Percentiles rank a stretch among this genome's conserved stretches.
Conservation (phyloP, 192 early-diverging fungal genomes). For the Physocladia obscura region DNA sequence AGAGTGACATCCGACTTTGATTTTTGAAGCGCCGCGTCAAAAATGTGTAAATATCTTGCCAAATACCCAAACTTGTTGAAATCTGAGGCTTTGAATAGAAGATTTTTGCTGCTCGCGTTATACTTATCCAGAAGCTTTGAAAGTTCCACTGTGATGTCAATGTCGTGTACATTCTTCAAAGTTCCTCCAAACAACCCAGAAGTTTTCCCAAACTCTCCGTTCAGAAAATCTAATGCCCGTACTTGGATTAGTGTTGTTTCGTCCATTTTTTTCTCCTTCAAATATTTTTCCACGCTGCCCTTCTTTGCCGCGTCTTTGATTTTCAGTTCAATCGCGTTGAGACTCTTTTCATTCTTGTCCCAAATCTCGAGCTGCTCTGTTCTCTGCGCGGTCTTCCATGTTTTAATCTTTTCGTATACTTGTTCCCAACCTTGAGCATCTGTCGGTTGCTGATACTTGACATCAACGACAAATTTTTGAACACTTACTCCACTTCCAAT, state of each 20-base stretch:
- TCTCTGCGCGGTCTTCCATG: constrained; percentile 8
- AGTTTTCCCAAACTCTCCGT: constrained; percentile 1
- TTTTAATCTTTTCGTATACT: constrained; percentile 6
- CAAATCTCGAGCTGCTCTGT: constrained; percentile 21
- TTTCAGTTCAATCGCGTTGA: neutral
- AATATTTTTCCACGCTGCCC: neutral
- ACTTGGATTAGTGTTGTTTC: neutral
- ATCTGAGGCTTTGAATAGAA: constrained; percentile 9
- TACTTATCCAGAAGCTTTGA: neutral
- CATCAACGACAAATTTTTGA: constrained; percentile 1
- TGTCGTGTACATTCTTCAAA: neutral
- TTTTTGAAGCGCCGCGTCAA: neutral
- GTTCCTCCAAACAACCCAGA: constrained; percentile 22
- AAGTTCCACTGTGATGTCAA: neutral
- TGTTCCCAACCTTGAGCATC: neutral
- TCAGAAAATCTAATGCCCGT: constrained; percentile 20
- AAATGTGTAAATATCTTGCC: neutral
- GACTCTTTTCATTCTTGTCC: constrained; percentile 12
- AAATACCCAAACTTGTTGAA: constrained; percentile 15
- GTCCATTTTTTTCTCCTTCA: neutral
- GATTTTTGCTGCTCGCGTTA: neutral
- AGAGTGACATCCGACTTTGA: neutral
- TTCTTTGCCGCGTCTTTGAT: constrained; percentile 11
- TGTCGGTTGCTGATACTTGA: neutral
- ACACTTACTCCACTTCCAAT: neutral